phyloP scores from a whole-genome alignment of 805 yeast species.

The Cyberlindnera euphorbiiphila region DNA sequence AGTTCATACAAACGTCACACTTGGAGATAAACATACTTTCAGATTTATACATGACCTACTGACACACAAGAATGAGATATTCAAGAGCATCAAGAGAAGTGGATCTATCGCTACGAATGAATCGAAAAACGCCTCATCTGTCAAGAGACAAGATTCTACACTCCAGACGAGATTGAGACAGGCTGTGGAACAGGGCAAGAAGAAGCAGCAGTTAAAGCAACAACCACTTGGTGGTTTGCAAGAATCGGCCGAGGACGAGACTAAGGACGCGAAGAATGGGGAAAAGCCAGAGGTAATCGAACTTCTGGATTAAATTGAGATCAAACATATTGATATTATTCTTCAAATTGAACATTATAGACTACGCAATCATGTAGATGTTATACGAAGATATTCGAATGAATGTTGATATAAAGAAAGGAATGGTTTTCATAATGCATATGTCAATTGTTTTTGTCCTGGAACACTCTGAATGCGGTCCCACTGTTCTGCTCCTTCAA shows the following conservation, averaged over 20 bases:
- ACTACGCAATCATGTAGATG: no score
- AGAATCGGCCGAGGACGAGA: constrained; percentile 5
- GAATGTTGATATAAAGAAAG: no score
- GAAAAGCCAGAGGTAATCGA: neutral
- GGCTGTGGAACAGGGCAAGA: constrained; percentile 22
- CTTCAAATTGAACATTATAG: no score
- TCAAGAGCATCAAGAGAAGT: constrained; percentile 51
- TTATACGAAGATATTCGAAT: no score
- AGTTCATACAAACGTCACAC: constrained; percentile 39
- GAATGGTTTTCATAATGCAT: no score
- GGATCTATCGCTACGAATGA: constrained; percentile 7
- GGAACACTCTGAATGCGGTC: no score
- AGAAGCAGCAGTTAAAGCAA: constrained; percentile 10
- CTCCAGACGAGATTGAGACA: constrained; percentile 24
- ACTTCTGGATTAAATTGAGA: neutral
- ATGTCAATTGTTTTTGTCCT: no score
- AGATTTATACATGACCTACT: constrained; percentile 61
- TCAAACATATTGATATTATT: no score
- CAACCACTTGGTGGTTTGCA: neutral
- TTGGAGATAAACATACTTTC: constrained; percentile 56
- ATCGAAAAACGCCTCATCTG: constrained; percentile 1
- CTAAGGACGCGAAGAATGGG: constrained; percentile 2
- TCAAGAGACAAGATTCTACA: constrained; percentile 23
- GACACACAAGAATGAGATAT: constrained; percentile 55
- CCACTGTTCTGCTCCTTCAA: constrained; percentile 3